phyloP scores from a whole-genome alignment of 2,329 filamentous ascomycete species.

The Colletotrichum graminicola region DNA sequence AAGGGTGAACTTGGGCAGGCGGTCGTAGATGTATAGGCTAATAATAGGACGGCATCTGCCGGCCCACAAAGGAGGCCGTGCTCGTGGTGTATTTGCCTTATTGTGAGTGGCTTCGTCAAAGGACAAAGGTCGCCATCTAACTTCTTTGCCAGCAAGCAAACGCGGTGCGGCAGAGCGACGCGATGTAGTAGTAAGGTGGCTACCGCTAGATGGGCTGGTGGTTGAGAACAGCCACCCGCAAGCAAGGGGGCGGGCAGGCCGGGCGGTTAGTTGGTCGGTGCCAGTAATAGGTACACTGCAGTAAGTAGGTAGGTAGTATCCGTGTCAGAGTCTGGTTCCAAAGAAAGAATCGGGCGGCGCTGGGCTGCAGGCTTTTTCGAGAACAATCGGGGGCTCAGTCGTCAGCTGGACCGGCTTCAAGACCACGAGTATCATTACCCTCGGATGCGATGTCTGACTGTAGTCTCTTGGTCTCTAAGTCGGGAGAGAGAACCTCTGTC shows the following conservation, averaged over 20 bases:
- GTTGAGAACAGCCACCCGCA: conserved; percentile 15
- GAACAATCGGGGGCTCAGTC: conserved; percentile 6
- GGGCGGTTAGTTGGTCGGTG: conserved; percentile 11
- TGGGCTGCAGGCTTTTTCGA: conserved; percentile 10
- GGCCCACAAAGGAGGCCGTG: conserved; percentile 12
- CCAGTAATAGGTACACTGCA: conserved; percentile 24
- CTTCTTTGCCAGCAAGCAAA: conserved; percentile 24
- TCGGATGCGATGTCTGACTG: conserved; percentile 1
- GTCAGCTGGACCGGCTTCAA: neutral
- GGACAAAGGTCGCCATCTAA: conserved; percentile 25
- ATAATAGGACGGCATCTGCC: conserved; percentile 15
- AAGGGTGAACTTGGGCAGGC: neutral
- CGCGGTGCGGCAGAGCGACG: conserved; percentile 16
- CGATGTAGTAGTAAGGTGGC: conserved; percentile 26
- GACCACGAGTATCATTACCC: neutral
- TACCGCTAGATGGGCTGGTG: neutral
- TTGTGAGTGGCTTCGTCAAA: conserved; percentile 3
- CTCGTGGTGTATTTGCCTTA: neutral
- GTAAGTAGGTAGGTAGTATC: neutral
- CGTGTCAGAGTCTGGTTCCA: neutral
- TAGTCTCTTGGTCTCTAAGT: neutral
- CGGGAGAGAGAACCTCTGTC: neutral
- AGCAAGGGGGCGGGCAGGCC: conserved; percentile 12
- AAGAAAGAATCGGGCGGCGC: neutral
- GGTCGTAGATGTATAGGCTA: neutral